These are phyloP conservation scores for Spergularia bocconei DNA, from an alignment of 148 eudicot genomes.

Conservation along the genomic window DNA sequence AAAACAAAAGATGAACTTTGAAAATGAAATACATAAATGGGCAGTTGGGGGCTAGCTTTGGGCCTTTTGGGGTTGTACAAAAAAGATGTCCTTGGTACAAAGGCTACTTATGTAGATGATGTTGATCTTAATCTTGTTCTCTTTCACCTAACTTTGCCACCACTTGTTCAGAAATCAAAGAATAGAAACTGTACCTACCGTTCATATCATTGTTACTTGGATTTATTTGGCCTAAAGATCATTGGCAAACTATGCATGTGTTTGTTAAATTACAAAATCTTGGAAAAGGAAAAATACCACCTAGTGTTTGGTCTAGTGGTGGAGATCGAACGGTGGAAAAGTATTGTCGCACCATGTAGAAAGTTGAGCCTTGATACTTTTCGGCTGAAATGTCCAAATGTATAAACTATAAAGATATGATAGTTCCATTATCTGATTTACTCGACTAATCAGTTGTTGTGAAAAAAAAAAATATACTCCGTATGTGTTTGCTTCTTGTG, in stretches of 20 bases:
- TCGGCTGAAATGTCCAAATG: no score
- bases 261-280: conserved; percentile 13
- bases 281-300: not conserved
- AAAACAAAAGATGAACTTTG: not conserved
- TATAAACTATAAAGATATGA: no score
- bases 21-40: conserved; percentile 8
- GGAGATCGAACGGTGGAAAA: no score
- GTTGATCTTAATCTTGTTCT: not conserved
- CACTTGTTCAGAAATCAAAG: not conserved
- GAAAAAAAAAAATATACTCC: no score
- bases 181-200: conserved; percentile 14
- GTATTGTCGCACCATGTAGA: no score
- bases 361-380: no score
- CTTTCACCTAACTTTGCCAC: conserved; percentile 21
- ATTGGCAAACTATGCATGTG: conserved; percentile 24
- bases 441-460: no score
- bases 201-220: not conserved
- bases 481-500: conserved; percentile 9
- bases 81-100: not conserved
- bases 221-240: not conserved
- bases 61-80: no score
- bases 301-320: no score
- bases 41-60: not conserved
- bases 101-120: not conserved
- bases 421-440: no score